Evolutionary conservation across 2,329 filamentous ascomycete genomes (phyloP), one percentile per base, ranked within the genome.

Genomic region (Xylariaceae sp.): DNA sequence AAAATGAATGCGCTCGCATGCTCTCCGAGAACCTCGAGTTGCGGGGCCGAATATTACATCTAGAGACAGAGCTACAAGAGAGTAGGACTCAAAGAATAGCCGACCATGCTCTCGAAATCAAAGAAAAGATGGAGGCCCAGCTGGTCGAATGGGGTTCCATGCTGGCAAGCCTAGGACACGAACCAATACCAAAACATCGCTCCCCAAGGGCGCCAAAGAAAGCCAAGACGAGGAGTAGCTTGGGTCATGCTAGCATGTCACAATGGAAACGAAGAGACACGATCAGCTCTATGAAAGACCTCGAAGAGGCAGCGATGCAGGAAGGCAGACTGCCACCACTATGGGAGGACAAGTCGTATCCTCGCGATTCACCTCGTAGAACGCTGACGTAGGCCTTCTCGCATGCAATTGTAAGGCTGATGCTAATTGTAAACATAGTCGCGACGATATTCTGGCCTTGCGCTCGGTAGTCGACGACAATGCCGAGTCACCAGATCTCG

Each of bases 21-120:
- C 71, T 90, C 18, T 81, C 84, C n/a, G 86, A 93, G 53, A 93
- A 93, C 58, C 74, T 91, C 41, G 74, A 81, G 40, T 73, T 93
- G 12, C 78, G 83, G 38, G 75, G 85, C 46, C 79, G 86, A 46
- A 79, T 89, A 34, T 63, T 90, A 38, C 78, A 79, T 38, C 70
- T 90, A 2, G 79, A 89, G 55, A 79, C 78, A 42, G 78, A 86
- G 41, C 65, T 86, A 26, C 77, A 85, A 43, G 74, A 81, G 49
- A 79, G 77, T 41, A 72, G 74, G 36, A 67, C 75, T 34, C 73
- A 75, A 34, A 69, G 78, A 39, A 76, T 82, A 22, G 76, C 80
- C 43, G 79, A 85, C 45, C 79, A 84, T 59, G 79, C 87, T 9
- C 66, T 81, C 45, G 74, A 74, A n/a, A 79, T 90, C 53, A 89